phyloP scores from a whole-genome alignment of 176 grass and related monocot species.

The Eleusine indica region DNA sequence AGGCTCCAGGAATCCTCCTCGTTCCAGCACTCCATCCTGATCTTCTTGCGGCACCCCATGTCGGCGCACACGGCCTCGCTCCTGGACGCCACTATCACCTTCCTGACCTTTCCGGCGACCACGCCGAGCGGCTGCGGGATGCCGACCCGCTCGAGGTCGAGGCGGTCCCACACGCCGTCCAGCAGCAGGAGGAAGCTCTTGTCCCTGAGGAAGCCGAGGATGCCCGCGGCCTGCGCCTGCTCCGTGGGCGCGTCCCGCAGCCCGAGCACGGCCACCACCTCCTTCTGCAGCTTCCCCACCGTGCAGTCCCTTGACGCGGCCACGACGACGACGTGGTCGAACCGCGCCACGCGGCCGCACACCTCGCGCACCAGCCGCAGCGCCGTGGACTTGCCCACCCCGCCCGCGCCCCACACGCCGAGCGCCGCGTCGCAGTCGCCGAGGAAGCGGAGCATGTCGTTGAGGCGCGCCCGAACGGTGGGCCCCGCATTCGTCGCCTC shows the following conservation, averaged over 20 bases:
- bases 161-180: conserved; percentile 58
- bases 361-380: conserved; percentile 49
- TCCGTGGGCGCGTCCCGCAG: conserved; percentile 47
- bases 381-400: conserved; percentile 64
- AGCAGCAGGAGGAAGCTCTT: conserved; percentile 65
- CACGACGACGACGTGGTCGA: conserved; percentile 58
- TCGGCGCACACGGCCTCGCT: conserved; percentile 46
- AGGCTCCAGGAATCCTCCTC: conserved; percentile 52
- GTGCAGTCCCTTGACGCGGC: conserved; percentile 53
- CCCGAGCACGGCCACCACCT: conserved; percentile 50
- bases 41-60: conserved; percentile 59
- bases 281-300: conserved; percentile 54
- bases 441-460: conserved; percentile 57
- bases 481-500: neutral
- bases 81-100: conserved; percentile 60
- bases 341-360: conserved; percentile 47
- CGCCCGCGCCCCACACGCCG: conserved; percentile 60
- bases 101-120: conserved; percentile 45
- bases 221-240: conserved; percentile 46
- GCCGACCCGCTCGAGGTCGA: conserved; percentile 65
- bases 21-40: conserved; percentile 57
- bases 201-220: conserved; percentile 53
- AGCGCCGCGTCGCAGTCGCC: conserved; percentile 43
- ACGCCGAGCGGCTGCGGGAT: conserved; percentile 47
- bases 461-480: conserved; percentile 24